Evolutionary conservation across 208 protist species (phyloP).

Genomic region (Spongospora subterranea): DNA sequence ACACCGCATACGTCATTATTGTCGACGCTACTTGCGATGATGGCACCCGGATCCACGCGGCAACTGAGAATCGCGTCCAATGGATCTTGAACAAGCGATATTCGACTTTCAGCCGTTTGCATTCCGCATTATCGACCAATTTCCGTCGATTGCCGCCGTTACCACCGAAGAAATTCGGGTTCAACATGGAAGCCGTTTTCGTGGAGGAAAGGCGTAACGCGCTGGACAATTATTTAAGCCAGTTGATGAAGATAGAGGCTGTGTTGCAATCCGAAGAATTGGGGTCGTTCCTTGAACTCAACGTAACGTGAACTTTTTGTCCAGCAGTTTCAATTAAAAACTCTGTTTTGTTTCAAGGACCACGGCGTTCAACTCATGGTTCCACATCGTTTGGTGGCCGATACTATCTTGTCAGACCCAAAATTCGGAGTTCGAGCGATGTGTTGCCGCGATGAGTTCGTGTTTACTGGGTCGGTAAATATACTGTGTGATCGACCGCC

Average conservation of each 20-base stretch:
- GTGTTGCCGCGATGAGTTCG: background rate
- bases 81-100: background rate
- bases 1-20: conserved; percentile 30
- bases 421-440: background rate
- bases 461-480: background rate
- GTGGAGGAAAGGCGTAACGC: background rate
- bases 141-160: background rate
- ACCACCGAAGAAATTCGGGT: background rate
- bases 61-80: background rate
- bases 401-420: background rate
- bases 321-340: background rate
- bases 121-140: background rate
- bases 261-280: background rate
- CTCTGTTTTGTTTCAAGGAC: background rate
- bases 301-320: background rate
- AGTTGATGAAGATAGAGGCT: background rate
- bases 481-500: background rate
- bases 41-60: background rate
- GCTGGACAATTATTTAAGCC: background rate
- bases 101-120: conserved; percentile 3
- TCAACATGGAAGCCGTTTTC: conserved; percentile 15
- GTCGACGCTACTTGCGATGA: background rate
- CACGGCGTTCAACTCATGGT: background rate
- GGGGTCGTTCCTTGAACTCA: background rate
- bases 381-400: background rate